phyloP scores from a whole-genome alignment of 1,139 yeast genomes.

The Scheffersomyces segobiensis region DNA sequence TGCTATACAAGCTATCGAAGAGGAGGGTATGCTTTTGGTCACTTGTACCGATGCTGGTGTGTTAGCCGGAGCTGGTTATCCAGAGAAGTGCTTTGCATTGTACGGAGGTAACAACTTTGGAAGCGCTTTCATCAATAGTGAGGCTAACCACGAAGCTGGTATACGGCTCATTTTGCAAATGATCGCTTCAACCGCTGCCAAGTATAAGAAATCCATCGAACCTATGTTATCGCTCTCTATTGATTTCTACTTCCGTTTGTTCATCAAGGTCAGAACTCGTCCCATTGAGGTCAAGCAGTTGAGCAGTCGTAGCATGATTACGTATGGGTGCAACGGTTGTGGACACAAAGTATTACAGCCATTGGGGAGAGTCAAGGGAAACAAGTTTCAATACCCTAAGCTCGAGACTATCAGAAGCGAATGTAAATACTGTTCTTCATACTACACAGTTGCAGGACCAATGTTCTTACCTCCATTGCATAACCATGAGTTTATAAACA shows the following conservation, averaged over 20 bases:
- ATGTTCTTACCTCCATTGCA: conserved; percentile 91
- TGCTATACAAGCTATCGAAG: conserved; percentile 77
- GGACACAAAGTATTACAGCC: conserved; percentile 70
- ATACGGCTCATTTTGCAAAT: conserved; percentile 76
- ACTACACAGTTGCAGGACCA: conserved; percentile 87
- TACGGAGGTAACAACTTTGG: conserved; percentile 81
- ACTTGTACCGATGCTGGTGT: conserved; percentile 98
- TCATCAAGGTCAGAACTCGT: conserved; percentile 71
- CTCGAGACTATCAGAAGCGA: conserved; percentile 8
- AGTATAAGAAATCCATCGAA: conserved; percentile 81
- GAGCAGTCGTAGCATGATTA: conserved; percentile 72
- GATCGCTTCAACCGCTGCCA: conserved; percentile 83
- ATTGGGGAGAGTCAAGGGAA: conserved; percentile 60
- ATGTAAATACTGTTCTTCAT: conserved; percentile 71
- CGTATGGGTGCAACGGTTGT: conserved; percentile 88
- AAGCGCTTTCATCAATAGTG: conserved; percentile 70
- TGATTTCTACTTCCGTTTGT: conserved; percentile 88
- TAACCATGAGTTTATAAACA: conserved; percentile 61
- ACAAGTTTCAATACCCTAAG: conserved; percentile 40
- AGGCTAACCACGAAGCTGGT: conserved; percentile 92
- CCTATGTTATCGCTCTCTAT: conserved; percentile 84
- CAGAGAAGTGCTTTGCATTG: conserved; percentile 91
- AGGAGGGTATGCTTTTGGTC: conserved; percentile 81
- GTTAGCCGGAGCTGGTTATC: conserved; percentile 92
- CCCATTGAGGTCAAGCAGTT: conserved; percentile 80